phyloP scores from a whole-genome alignment of 106 monocot genomes.

The Chionographis japonica region DNA sequence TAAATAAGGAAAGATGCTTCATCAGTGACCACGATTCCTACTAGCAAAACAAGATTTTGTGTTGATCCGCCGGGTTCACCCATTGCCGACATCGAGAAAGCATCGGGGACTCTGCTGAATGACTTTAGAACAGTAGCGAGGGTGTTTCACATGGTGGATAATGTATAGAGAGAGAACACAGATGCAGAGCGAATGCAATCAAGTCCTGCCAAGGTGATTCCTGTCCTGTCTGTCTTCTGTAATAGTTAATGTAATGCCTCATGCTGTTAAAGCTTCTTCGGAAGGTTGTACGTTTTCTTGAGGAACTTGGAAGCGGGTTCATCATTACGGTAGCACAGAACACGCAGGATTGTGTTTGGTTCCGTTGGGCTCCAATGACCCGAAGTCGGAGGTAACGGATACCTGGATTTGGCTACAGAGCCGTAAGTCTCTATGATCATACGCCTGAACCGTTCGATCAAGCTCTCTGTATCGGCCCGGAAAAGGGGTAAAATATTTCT shows the following conservation, averaged over 20 bases:
- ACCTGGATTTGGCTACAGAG: constrained; percentile 38
- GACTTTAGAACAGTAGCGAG: too few relatives aligned
- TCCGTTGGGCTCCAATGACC: constrained; percentile 89
- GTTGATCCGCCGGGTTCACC: too few relatives aligned
- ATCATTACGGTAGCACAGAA: constrained; percentile 81
- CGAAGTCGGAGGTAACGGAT: constrained; percentile 57
- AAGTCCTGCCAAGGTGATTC: not conserved
- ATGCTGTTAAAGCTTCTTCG: constrained; percentile 59
- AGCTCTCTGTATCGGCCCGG: constrained; percentile 40
- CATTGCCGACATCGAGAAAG: too few relatives aligned
- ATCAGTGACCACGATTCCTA: too few relatives aligned
- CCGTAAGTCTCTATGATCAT: constrained; percentile 32
- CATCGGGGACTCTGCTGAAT: too few relatives aligned
- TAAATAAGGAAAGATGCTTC: too few relatives aligned
- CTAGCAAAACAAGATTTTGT: too few relatives aligned
- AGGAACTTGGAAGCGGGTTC: constrained; percentile 81
- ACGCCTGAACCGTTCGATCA: constrained; percentile 49
- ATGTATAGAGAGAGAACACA: too few relatives aligned
- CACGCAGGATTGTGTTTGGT: constrained; percentile 72
- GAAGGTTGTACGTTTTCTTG: constrained; percentile 86
- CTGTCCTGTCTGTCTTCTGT: not conserved
- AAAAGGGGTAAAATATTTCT: constrained; percentile 56
- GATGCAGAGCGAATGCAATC: not conserved
- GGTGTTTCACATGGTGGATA: too few relatives aligned
- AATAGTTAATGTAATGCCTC: not conserved